Base-by-base conservation (phyloP, 768 basidiomycete species). In the Mycena rebaudengoi region DNA sequence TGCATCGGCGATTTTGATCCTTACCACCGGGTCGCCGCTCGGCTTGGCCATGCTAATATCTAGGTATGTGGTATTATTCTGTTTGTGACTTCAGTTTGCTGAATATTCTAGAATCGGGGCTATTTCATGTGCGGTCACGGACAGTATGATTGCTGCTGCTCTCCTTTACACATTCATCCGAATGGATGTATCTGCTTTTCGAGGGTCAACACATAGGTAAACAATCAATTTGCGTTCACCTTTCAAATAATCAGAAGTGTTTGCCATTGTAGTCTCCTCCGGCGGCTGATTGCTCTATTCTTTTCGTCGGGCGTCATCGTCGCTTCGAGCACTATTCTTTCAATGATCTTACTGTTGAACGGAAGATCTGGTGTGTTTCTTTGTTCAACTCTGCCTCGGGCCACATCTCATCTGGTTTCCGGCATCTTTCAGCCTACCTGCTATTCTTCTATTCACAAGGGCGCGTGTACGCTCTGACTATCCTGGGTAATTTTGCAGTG, bases 201-300 rank as follows among this genome's bases (percentile, higher is more conserved):
- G 33, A 28, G 44, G 25, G 10, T 46, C 55, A n/a, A 57, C 33
- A 11, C 44, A 20, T 16, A 46, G 32, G 55, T 57, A 23, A 11
- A 18, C 7, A 45, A 13, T 37, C 23, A 8, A 20, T 20, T 26
- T 2, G 1, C 4, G n/a, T n/a, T n/a, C n/a, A n/a, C n/a, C n/a
- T n/a, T n/a, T n/a, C n/a, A n/a, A n/a, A n/a, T n/a, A n/a, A n/a
- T n/a, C n/a, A n/a, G n/a, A n/a, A n/a, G n/a, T n/a, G n/a, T n/a
- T n/a, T n/a, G n/a, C n/a, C n/a, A n/a, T n/a, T n/a, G n/a, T n/a
- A 62, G 60, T 48, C 60, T 54, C 7, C 60, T 62, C 16, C 60
- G 52, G 2, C 52, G 44, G 5, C 35, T 62, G 11, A 55, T 39
- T 23, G 26, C 55, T 7, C 43, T 55, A 12, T 29, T 39, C 6